Base-by-base conservation (phyloP, 2,329 filamentous ascomycete genomes). In the Macrophomina phaseolina region DNA sequence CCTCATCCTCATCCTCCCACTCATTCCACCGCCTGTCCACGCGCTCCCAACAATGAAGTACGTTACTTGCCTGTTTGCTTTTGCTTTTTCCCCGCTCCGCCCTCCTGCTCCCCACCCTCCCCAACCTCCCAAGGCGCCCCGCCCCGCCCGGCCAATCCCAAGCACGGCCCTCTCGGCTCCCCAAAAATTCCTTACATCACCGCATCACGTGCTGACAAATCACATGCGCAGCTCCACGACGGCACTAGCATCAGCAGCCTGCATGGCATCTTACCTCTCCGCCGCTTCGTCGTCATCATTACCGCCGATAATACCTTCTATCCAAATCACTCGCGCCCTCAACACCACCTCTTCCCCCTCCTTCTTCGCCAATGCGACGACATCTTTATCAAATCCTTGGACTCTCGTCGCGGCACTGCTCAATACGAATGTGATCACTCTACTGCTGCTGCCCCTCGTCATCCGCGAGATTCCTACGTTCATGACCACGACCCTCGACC, bases 381-480 rank as follows among this genome's bases (percentile, higher is more conserved):
- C 46, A 16, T 8, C 16, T 9, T 30, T 32, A 34, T 55, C 32
- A 34, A 34, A 38, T 5, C 53, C 28, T 4, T 60, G 40, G 23
- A 3, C 40, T 16, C 34, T 28, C 12, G 4, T n/a, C 6, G 3
- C 56, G 23, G 30, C 38, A 4, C 51, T 65, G 9, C 34, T 55
- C 49, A 65, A 36, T 36, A 65, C 52, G 18, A 65, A 65, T 34
- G 6, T 65, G 5, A 42, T 65, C 14, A 58, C 52, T 18, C 30
- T 65, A n/a, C 40, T 65, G 6, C 52, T 58, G 5, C 30, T 56
- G 3, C 64, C 64, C 1, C 64, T 65, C 30, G 23, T 60, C 40
- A 34, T 65, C 40, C 64, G 51, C 64, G 64, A 65, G 53, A 49
- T 65, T 32, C 62, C 62, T n/a, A 56, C 64, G 32, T 48, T 58